Evolutionary conservation across 441 rosid species (phyloP), one percentile per base, ranked within the genome.

Genomic region (Adansonia rubrostipa): DNA sequence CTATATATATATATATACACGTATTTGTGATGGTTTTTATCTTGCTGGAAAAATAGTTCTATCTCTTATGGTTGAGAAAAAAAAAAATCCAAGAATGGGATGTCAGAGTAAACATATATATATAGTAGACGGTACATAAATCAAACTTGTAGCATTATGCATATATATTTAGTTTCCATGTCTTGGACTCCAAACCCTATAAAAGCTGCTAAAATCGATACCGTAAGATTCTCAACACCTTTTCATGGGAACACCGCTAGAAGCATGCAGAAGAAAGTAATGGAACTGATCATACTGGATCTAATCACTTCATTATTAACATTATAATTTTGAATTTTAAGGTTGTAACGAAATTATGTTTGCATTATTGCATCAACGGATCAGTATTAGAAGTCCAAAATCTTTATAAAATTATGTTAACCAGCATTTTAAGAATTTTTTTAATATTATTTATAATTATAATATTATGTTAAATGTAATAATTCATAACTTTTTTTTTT

Each of bases 131-230:
- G 58, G 6, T 40, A 40, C 6, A 54, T n/a, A 53, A 17, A 58
- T 9, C 14, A 20, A 20, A 20, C 11, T 58, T 58, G 28, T 20
- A 58, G 5, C 44, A 40, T 19, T 28, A 28, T 28, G 10, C 4
- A 9, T 2, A 56, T 17, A 40, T 40, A 40, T 40, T 40, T 40
- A 40, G 44, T 40, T 40, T 40, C 6, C 2, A 40, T 51, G 56
- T 66, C 53, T 44, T 67, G 33, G 71, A 42, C 24, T 42, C 28
- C 28, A 66, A 66, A 42, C 50, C 7, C 13, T 42, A 17, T 50
- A 54, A 72, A 72, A 72, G 75, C 76, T 72, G 76, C 76, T n/a
- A 72, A 17, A 40, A n/a, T 56, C n/a, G 19, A 14, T 19, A 57
- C 17, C 40, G 9, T 28, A n/a, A 71, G 75, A 71, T 71, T 53